Evolutionary conservation across 2,329 filamentous ascomycete species (phyloP), one percentile per base, ranked within the genome.

Genomic region (Byssochlamys sp.): DNA sequence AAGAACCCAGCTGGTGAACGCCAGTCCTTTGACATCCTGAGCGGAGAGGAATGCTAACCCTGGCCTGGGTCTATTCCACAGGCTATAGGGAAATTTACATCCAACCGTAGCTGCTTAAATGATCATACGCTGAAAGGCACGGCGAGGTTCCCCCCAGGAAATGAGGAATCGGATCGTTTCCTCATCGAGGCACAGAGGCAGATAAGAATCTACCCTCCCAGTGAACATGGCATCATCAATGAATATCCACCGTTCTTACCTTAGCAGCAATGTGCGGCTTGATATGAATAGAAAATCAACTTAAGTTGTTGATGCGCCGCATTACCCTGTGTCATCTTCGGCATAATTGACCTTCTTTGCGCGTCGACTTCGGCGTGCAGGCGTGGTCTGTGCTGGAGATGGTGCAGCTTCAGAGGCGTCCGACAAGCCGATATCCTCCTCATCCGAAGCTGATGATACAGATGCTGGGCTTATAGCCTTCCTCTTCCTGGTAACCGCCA

Each of bases 311-410:
- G 19, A 7, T 19, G n/a, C 14, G 19, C 19, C 14, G 9, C 14
- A 25, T 14, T 57, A 59, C 9, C 57, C 53, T 6, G 63, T 71
- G 35, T 66, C 63, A 50, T 73, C 69, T 58, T 73, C 71, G 2
- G 65, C 61, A 56, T 73, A 73, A 48, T 69, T 73, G 7, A 73
- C 63, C 57, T 65, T 68, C 56, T 70, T 72, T 24, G 64, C 63
- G 5, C 70, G 69, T 52, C 59, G 61, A 57, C 68, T 71, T n/a
- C 67, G 67, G 53, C 70, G 68, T n/a, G 51, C 48, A 14, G 57
- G 53, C 50, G 52, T 56, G 12, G 53, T 58, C 31, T 56, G 14
- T 4, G 54, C 3, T 14, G 39, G 12, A 19, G 61, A 29, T 27
- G 27, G 53, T n/a, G 53, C 29, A 31, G 61, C 58, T 4, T 33